Evolutionary conservation across 768 basidiomycete species (phyloP), one percentile per base, ranked within the genome.

Genomic region (Amanita pseudoporphyria): DNA sequence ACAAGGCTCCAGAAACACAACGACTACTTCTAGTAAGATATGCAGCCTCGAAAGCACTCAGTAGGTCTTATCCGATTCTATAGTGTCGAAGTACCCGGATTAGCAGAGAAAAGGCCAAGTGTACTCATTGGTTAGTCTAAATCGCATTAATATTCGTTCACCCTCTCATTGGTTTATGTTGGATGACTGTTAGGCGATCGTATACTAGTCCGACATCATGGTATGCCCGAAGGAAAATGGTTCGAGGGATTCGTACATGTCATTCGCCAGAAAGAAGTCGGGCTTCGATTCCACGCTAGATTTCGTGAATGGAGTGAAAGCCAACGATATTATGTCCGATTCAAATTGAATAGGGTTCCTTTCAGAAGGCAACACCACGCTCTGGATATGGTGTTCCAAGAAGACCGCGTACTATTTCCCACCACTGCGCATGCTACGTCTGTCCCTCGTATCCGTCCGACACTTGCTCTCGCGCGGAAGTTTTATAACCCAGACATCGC

Each of bases 331-430:
- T 64, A 68, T 18, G 66, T 77, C 21, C 68, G 69, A 1, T 78
- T 78, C 63, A 67, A 68, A 48, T 60, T 79, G 14, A 76, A 73
- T 54, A 69, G 78, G 5, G 61, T 67, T 48, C 68, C 75, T 2
- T 45, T 77, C 13, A 67, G 74, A 18, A 66, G 79, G 2, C 75
- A 77, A 62, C 77, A 80, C 56, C 68, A 73, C 38, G 77, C 75
- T 1, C 52, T 79, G 21, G 64, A 67, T 24, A 60, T 60, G 1
- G 60, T 62, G 0, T 70, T 67, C 52, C 54, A 62, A 3, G 64
- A 64, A 24, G 61, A 66, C 6, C 66, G 72, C 0, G 52, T 76
- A 2, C 56, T 78, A 5, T 78, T 78, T 54, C 78, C 76, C 3
- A 9, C 41, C 47, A 9, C 44, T 35, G 0, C 64, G 72, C 54